Evolutionary conservation across 805 yeast species (phyloP).

Genomic region (Lipomyces chichibuensis): DNA sequence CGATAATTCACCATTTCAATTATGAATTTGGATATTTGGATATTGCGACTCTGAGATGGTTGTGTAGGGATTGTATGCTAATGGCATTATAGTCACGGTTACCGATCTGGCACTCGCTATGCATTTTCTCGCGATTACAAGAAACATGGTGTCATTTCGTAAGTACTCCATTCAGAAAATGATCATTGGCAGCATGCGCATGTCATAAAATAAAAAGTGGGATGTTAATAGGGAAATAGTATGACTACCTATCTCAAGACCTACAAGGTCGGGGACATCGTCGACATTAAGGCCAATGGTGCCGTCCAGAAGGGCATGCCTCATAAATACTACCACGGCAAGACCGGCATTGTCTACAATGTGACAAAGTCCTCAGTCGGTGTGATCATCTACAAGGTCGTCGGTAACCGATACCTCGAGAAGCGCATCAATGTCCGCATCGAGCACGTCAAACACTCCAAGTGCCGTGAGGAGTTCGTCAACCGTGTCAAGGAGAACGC

Average conservation of each 20-base stretch:
- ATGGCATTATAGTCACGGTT: slow-evolving; percentile 78
- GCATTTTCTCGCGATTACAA: slow-evolving; percentile 99
- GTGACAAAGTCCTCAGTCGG: slow-evolving; percentile 98
- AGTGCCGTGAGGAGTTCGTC: slow-evolving; percentile 98
- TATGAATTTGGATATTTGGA: slow-evolving; percentile 9
- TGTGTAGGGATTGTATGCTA: slow-evolving; percentile 9
- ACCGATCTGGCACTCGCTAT: slow-evolving; percentile 99
- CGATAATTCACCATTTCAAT: neutral
- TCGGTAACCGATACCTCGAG: slow-evolving; percentile 98
- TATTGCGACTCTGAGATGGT: slow-evolving; percentile 6
- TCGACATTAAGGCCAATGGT: slow-evolving; percentile 98
- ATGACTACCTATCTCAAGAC: slow-evolving; percentile 94
- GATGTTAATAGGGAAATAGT: slow-evolving; percentile 15
- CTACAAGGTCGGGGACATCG: slow-evolving; percentile 99
- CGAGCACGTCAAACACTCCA: slow-evolving; percentile 99
- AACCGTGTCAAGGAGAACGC: slow-evolving; percentile 98
- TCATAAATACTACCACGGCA: slow-evolving; percentile 99
- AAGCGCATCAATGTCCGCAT: slow-evolving; percentile 98
- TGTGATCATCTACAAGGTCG: slow-evolving; percentile 97
- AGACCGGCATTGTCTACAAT: slow-evolving; percentile 99
- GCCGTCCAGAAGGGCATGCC: slow-evolving; percentile 99
- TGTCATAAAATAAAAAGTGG: neutral
- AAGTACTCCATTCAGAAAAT: slow-evolving; percentile 11
- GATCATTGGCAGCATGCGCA: neutral
- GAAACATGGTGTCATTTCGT: slow-evolving; percentile 89